Base-by-base conservation (phyloP, 306 rosid species). In the Oemleria cerasiformis region DNA sequence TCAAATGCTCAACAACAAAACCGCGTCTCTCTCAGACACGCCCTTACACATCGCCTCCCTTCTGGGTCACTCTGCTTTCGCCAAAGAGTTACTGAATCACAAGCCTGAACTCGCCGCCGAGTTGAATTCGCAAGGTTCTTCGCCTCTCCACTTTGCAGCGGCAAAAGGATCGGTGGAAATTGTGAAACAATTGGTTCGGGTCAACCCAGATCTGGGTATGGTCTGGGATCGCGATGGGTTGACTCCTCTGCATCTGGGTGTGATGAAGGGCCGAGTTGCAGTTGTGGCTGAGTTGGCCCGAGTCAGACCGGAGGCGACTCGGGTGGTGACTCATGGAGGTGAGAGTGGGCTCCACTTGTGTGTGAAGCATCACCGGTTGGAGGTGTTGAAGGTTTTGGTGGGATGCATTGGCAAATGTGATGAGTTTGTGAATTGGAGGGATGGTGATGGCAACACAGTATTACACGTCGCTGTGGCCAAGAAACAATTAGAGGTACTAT, bases 191-290 rank as follows among this genome's bases (percentile, higher is more conserved):
- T n/a, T 78, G 60, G 54, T 36, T 4, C 44, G 7, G 34, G 57
- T 74, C 69, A 63, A 74, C 78, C 67, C 79, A 1, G 71, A 72
- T 44, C 65, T 67, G 79, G n/a, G 73, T 13, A 47, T 79, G 38
- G 79, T 55, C 0, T 15, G 76, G 61, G 76, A 74, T 34, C 68
- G 36, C 0, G 73, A 69, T 10, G 83, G 83, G 36, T 56, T 68
- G 55, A 69, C 49, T 63, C 83, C 83, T 39, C 73, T 74, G 63
- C 83, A 79, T 48, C 76, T 79, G 21, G 83, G 63, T 50, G 83
- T 73, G 25, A 69, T 79, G 40, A 79, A 74, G 49, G 83, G 83
- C 2, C 53, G 72, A 59, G 63, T 58, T 9, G 68, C 8, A 41
- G 83, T 64, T 6, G 56, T 79, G 79, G 61, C 49, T 1, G 83